These are phyloP conservation scores for Knoxia roxburghii DNA, from an alignment of 257 asterid genomes.

Conservation along the genomic window DNA sequence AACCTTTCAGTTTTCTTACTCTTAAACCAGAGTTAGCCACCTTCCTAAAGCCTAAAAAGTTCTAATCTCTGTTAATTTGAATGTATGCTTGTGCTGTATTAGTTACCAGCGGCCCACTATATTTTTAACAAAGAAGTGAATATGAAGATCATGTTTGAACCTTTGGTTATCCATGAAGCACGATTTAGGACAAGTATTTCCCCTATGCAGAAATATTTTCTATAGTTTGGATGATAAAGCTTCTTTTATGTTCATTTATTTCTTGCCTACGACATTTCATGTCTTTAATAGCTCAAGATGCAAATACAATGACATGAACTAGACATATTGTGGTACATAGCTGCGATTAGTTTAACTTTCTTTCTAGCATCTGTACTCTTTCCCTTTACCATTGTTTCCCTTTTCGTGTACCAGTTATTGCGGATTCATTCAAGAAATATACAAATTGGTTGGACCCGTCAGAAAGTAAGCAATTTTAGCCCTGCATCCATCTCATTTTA, in stretches of 20 bases:
- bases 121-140: background rate
- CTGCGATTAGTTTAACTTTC: background rate
- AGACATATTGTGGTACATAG: background rate
- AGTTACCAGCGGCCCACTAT: background rate
- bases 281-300: background rate
- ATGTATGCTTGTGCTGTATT: background rate
- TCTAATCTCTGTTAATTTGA: background rate
- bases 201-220: background rate
- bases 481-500: slow-evolving; percentile 7
- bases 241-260: background rate
- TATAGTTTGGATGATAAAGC: background rate
- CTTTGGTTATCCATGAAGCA: too few species aligned
- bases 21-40: too few species aligned
- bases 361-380: background rate
- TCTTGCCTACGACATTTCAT: background rate
- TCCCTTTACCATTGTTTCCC: slow-evolving; percentile 4
- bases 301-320: background rate
- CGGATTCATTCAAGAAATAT: slow-evolving; percentile 82
- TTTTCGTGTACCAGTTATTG: slow-evolving; percentile 38
- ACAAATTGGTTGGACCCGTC: slow-evolving; percentile 83
- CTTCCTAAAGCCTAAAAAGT: background rate
- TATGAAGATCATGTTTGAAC: background rate
- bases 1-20: background rate
- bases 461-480: slow-evolving; percentile 53
- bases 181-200: background rate